Evolutionary conservation across 1,284 basidiomycete genomes (phyloP), one percentile per base, ranked within the genome.

Genomic region (Entoloma clypeatum): DNA sequence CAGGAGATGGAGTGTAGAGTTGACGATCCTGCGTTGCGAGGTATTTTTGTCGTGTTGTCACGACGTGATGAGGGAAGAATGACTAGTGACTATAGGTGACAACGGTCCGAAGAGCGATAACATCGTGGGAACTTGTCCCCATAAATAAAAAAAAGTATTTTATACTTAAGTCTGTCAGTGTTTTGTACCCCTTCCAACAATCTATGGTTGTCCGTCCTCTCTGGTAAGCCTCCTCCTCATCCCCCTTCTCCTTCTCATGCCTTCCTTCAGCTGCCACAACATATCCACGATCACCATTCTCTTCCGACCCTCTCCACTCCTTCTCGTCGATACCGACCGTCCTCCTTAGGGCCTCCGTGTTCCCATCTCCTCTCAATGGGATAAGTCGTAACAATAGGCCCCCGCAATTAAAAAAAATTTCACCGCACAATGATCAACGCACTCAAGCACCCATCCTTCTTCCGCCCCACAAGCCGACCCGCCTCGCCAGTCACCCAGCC

Each of bases 271-370:
- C 58, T 60, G 61, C 65, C 64, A 67, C 60, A 70, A 44, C 29
- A 72, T 70, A n/a, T n/a, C n/a, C n/a, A n/a, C n/a, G 60, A 68
- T 68, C 73, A 72, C 63, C 62, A 71, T 78, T 74, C 72, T 72
- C 68, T 74, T 80, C 63, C 72, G 68, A 60, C 82, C 80, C 53
- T 73, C 77, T 69, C 74, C 63, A 48, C 70, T 68, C 67, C 62
- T 68, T 60, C 71, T 79, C 53, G 64, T 81, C 59, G 78, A 78
- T 74, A 77, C 75, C 48, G 83, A 88, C 72, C 71, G 80, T 51
- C 85, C 85, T 59, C 85, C 86, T 76, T 87, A 81, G 75, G 63
- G 60, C 62, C 57, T 36, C 26, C 36, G 29, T 43, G 24, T 43
- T 44, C 42, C 43, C 44, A 39, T 36, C 41, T 31, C 43, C 39